Percentiles rank a stretch among this genome's conserved stretches.
These are phyloP conservation scores for Thermothelomyces thermophilus DNA, from an alignment of 2,329 filamentous ascomycete genomes.

Conservation along the genomic window DNA sequence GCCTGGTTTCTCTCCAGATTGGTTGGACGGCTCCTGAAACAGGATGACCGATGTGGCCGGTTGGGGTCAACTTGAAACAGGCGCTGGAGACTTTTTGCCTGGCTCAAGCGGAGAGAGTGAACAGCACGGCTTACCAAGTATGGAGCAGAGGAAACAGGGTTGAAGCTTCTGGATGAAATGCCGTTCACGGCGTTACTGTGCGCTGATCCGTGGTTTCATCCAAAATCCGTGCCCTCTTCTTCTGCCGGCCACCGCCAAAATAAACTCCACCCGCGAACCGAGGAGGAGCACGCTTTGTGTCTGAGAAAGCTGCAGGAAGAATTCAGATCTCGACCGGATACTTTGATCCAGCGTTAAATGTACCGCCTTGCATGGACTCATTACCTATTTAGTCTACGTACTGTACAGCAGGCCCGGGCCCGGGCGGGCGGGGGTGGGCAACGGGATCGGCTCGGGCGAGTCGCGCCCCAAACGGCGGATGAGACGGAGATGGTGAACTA, in stretches of 20 bases:
- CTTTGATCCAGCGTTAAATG: too few species aligned
- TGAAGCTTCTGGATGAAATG: neutral
- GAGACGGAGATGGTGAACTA: slow-evolving; percentile 3
- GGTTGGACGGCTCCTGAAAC: neutral
- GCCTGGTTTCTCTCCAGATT: neutral
- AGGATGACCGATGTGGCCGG: neutral
- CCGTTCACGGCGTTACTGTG: neutral
- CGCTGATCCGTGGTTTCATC: slow-evolving; percentile 5
- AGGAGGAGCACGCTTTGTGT: slow-evolving; percentile 1
- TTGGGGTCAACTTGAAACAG: slow-evolving; percentile 8
- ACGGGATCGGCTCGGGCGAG: slow-evolving; percentile 6
- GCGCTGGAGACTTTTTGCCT: neutral
- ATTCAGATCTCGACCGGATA: too few species aligned
- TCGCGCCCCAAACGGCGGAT: slow-evolving; percentile 2
- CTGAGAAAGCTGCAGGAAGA: neutral
- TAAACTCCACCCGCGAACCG: neutral
- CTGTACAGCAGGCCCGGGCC: too few species aligned
- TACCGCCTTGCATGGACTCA: too few species aligned
- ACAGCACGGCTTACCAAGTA: neutral
- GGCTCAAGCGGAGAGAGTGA: neutral
- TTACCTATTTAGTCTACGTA: too few species aligned
- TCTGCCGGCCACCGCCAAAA: neutral
- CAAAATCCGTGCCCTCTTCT: slow-evolving; percentile 3
- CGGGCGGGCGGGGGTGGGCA: neutral
- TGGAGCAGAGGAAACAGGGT: neutral